Evolutionary conservation across 2,329 filamentous ascomycete genomes (phyloP).

Genomic region (Aspergillus japonicus): DNA sequence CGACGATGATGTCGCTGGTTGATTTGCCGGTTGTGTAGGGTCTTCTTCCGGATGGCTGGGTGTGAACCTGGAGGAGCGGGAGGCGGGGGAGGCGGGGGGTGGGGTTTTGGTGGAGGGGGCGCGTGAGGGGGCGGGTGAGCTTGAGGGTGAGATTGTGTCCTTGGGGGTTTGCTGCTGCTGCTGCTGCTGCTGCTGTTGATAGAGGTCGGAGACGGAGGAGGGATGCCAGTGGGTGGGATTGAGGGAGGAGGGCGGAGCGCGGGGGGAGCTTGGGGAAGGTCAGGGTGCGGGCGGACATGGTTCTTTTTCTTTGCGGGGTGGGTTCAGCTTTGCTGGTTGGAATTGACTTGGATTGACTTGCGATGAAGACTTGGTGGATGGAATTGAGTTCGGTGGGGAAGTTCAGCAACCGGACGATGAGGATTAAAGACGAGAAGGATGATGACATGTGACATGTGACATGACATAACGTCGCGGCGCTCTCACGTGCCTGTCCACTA

Average conservation of each 20-base stretch:
- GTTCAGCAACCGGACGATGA: too few species aligned
- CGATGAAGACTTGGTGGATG: too few species aligned
- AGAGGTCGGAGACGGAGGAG: not conserved
- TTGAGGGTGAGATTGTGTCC: not conserved
- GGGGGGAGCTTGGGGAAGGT: not conserved
- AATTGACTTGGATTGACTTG: too few species aligned
- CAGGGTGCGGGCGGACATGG: too few species aligned
- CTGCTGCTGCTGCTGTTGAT: not conserved
- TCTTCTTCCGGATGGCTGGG: not conserved
- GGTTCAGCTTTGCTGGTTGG: too few species aligned
- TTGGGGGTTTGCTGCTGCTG: not conserved
- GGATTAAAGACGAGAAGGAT: not conserved
- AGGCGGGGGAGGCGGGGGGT: not conserved
- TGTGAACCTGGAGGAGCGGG: not conserved
- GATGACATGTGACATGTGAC: not conserved
- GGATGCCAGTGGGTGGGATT: not conserved
- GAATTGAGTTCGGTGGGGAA: not conserved
- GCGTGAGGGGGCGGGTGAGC: not conserved
- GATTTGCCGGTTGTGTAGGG: slow-evolving; percentile 20
- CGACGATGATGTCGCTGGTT: slow-evolving; percentile 35
- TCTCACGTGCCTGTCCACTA: too few species aligned
- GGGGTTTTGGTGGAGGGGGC: not conserved
- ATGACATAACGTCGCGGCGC: not conserved
- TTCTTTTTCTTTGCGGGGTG: too few species aligned
- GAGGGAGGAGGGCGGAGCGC: not conserved